Percentiles rank a stretch among this genome's conserved stretches.
Evolutionary conservation across 306 rosid species (phyloP).

Genomic region (Vigna hirtella): DNA sequence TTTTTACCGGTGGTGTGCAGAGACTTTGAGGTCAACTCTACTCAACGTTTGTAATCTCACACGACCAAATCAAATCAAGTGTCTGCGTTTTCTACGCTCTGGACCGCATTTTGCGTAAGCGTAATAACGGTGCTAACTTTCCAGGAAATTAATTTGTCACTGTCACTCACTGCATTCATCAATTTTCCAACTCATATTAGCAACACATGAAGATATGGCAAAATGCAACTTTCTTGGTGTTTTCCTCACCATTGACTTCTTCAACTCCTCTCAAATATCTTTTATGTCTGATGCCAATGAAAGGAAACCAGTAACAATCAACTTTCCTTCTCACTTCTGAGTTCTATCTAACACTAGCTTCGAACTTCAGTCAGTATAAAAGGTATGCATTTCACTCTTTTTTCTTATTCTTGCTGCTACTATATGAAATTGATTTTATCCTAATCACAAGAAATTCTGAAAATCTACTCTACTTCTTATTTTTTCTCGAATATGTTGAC

Average conservation of each 20-base stretch:
- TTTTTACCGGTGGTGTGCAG: no score
- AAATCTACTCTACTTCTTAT: not conserved
- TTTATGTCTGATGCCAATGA: not conserved
- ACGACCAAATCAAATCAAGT: constrained; percentile 12
- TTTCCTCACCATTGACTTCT: constrained; percentile 45
- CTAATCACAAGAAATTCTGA: no score
- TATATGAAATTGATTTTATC: not conserved
- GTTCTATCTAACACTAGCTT: constrained; percentile 23
- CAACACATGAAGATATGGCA: not conserved
- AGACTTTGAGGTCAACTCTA: not conserved
- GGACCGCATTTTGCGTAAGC: not conserved
- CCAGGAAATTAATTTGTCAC: not conserved
- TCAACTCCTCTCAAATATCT: constrained; percentile 12
- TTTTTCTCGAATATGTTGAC: not conserved
- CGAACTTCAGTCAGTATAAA: constrained; percentile 4
- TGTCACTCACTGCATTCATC: not conserved
- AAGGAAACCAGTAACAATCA: not conserved
- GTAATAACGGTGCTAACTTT: not conserved
- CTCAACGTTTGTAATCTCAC: not conserved
- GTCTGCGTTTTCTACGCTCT: not conserved
- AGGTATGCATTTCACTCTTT: constrained; percentile 30
- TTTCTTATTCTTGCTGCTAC: not conserved
- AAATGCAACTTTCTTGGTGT: constrained; percentile 23
- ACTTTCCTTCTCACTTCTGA: constrained; percentile 3
- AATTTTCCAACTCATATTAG: constrained; percentile 14